Evolutionary conservation across 106 monocot genomes (phyloP).

Genomic region (Dendrobium huoshanense): DNA sequence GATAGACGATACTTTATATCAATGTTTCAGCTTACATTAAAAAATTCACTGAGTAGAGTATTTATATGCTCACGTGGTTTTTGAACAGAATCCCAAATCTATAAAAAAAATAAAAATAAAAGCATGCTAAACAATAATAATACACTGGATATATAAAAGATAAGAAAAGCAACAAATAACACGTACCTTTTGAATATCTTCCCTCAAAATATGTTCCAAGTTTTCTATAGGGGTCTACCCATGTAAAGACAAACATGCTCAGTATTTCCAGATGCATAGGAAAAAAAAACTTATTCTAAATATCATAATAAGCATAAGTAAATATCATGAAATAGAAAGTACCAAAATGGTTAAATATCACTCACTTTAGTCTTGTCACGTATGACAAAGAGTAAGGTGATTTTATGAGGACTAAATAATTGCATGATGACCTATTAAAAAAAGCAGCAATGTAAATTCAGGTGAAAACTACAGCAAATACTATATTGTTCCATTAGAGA

Average conservation of each 20-base stretch:
- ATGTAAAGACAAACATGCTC: conserved; percentile 1
- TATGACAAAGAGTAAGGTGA: conserved; percentile 88
- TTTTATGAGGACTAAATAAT: conserved; percentile 90
- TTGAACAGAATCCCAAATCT: conserved; percentile 94
- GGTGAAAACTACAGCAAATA: conserved; percentile 6
- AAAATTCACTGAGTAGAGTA: conserved; percentile 92
- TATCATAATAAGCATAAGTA: not conserved
- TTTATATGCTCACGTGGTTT: conserved; percentile 81
- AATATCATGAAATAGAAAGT: not conserved
- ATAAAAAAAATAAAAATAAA: conserved; percentile 11
- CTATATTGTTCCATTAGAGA: not conserved
- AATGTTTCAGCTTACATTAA: conserved; percentile 50
- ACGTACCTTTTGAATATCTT: conserved; percentile 93
- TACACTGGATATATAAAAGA: not conserved
- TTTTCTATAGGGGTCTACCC: conserved; percentile 84
- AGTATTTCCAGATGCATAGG: not conserved
- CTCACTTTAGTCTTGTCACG: conserved; percentile 86
- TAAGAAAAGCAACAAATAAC: not conserved
- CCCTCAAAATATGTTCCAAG: conserved; percentile 82
- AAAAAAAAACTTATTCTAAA: conserved; percentile 5
- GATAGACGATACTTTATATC: not conserved
- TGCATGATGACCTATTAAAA: conserved; percentile 81
- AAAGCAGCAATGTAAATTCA: conserved; percentile 6
- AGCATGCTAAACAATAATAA: conserved; percentile 1
- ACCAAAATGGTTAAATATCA: not conserved